Conservation (phyloP, 768 basidiomycete species). For the Leccinum uliginosum region DNA sequence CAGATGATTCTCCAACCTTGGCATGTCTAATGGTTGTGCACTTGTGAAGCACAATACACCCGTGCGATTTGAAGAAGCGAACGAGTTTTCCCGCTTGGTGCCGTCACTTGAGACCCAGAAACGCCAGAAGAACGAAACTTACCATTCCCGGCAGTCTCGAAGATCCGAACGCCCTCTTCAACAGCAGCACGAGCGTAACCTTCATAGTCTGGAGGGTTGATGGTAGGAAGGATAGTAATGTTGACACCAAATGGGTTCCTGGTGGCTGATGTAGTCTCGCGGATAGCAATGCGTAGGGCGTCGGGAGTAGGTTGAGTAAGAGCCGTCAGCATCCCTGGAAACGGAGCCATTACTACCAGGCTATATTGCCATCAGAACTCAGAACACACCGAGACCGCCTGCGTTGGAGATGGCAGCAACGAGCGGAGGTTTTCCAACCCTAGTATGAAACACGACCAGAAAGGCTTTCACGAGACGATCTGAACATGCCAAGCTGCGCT, state of each 20-base stretch:
- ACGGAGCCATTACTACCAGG: neutral
- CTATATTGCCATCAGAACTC: neutral
- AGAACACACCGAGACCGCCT: slow-evolving; percentile 63
- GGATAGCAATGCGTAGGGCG: slow-evolving; percentile 74
- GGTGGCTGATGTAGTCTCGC: slow-evolving; percentile 67
- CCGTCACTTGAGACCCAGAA: neutral
- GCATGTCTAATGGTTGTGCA: slow-evolving; percentile 86
- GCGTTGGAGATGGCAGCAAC: slow-evolving; percentile 79
- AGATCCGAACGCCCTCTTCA: slow-evolving; percentile 82
- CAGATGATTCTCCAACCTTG: slow-evolving; percentile 42
- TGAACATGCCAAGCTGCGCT: neutral
- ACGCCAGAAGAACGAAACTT: slow-evolving; percentile 22
- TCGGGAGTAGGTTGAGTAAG: slow-evolving; percentile 85
- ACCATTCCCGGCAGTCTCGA: slow-evolving; percentile 94
- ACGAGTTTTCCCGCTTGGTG: slow-evolving; percentile 68
- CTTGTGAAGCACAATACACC: slow-evolving; percentile 83
- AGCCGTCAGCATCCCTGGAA: slow-evolving; percentile 73
- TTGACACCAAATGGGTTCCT: slow-evolving; percentile 82
- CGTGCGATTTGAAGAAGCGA: slow-evolving; percentile 73
- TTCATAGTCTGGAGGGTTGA: slow-evolving; percentile 87
- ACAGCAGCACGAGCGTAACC: slow-evolving; percentile 79
- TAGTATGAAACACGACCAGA: slow-evolving; percentile 20
- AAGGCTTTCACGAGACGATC: neutral
- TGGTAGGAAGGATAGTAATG: slow-evolving; percentile 81
- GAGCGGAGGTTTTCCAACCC: slow-evolving; percentile 77